phyloP scores from a whole-genome alignment of 495 filamentous ascomycete genomes.

The Trichoderma gamsii region DNA sequence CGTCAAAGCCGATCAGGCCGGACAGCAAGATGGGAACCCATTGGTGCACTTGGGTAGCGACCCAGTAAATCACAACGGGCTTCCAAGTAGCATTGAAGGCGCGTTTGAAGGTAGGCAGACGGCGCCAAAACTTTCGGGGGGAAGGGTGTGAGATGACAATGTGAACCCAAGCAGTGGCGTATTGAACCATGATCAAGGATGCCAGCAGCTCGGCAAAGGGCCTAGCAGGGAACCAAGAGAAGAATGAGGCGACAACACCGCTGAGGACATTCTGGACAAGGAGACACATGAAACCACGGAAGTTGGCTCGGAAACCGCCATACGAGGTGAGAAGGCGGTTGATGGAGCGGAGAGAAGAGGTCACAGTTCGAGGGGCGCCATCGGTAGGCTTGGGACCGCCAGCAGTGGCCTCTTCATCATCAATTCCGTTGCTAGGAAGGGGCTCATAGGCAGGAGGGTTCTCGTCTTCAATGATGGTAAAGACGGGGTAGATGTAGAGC shows the following conservation, averaged over 20 bases:
- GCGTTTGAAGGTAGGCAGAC: constrained; percentile 39
- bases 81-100: constrained; percentile 39
- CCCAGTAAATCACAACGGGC: constrained; percentile 32
- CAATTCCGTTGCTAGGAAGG: constrained; percentile 25
- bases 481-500: constrained; percentile 34
- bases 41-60: constrained; percentile 24
- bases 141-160: constrained; percentile 38
- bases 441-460: constrained; percentile 43
- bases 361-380: constrained; percentile 29
- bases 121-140: constrained; percentile 34
- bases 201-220: constrained; percentile 33
- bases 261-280: constrained; percentile 20
- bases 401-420: constrained; percentile 23
- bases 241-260: constrained; percentile 20
- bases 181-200: constrained; percentile 31
- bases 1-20: constrained; percentile 26
- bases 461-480: constrained; percentile 46
- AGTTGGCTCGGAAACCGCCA: constrained; percentile 33
- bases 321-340: constrained; percentile 32
- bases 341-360: constrained; percentile 38
- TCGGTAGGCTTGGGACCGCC: constrained; percentile 11
- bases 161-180: constrained; percentile 39
- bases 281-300: constrained; percentile 36
- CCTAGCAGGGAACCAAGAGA: constrained; percentile 21
- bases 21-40: constrained; percentile 27